Percentiles rank a stretch among this genome's conserved stretches.
Evolutionary conservation across 768 basidiomycete genomes (phyloP).

Genomic region (Sistotremastrum niveocremeum): DNA sequence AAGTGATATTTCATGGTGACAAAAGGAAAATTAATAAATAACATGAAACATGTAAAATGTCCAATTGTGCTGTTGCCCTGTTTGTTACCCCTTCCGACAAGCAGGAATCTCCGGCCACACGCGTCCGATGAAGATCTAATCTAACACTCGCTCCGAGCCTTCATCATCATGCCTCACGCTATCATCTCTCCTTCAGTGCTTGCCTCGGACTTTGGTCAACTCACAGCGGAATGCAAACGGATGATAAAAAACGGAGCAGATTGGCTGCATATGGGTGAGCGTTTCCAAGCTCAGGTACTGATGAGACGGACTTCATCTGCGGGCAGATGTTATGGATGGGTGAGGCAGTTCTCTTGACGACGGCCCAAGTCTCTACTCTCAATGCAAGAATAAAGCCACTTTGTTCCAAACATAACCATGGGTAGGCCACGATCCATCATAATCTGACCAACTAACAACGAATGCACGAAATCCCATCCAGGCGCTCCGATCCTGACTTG

Average conservation of each 20-base stretch:
- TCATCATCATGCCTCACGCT: slow-evolving; percentile 53
- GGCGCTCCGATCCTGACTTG: slow-evolving; percentile 82
- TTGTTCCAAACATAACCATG: slow-evolving; percentile 98
- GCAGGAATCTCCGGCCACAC: no score
- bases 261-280: slow-evolving; percentile 94
- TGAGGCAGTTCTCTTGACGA: slow-evolving; percentile 22
- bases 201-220: slow-evolving; percentile 92
- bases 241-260: slow-evolving; percentile 94
- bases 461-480: slow-evolving; percentile 15
- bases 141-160: no score
- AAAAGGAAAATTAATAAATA: no score
- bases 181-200: slow-evolving; percentile 97
- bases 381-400: slow-evolving; percentile 46
- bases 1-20: no score
- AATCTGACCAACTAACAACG: not conserved
- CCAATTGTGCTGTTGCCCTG: no score
- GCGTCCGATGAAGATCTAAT: no score
- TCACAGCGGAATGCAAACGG: slow-evolving; percentile 88
- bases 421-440: slow-evolving; percentile 32
- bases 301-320: slow-evolving; percentile 1
- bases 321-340: slow-evolving; percentile 95
- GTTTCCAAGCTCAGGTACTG: not conserved
- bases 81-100: no score
- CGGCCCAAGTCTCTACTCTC: not conserved
- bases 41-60: no score